A percentile compares a stretch with the other conserved stretches of the same genome.
phyloP scores from a whole-genome alignment of 176 grass and related monocot species.

The Aechmea fasciata region DNA sequence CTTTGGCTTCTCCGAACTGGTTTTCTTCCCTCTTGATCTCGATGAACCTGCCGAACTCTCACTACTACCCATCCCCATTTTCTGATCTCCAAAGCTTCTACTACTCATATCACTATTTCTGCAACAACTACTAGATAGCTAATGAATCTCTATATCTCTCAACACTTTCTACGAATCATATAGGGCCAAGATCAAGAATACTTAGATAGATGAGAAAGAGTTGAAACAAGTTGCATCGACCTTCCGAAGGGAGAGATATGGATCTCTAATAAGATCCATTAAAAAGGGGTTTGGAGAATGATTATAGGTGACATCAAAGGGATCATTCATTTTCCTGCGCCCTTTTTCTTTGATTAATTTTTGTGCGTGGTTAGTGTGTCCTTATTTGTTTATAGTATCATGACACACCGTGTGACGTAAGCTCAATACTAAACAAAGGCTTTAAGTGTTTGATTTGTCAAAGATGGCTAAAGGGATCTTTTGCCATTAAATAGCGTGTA shows the following conservation, averaged over 20 bases:
- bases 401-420: not conserved
- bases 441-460: too few species aligned
- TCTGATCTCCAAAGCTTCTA: not conserved
- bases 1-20: conserved; percentile 15
- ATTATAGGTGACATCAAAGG: too few species aligned
- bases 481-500: too few species aligned
- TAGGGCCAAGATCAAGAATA: not conserved
- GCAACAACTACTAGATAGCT: too few species aligned
- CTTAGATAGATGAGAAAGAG: not conserved
- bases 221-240: not conserved
- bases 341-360: not conserved
- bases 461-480: too few species aligned
- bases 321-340: not conserved
- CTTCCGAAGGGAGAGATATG: not conserved
- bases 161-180: not conserved
- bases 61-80: not conserved
- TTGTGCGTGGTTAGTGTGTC: not conserved
- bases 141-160: too few species aligned
- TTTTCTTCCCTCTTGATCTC: conserved; percentile 16
- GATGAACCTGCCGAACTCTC: not conserved
- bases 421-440: not conserved
- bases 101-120: not conserved
- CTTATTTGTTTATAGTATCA: conserved; percentile 1
- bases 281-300: not conserved
- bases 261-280: not conserved